Evolutionary conservation across 2,329 filamentous ascomycete genomes (phyloP).

Genomic region (Fusarium sp.): DNA sequence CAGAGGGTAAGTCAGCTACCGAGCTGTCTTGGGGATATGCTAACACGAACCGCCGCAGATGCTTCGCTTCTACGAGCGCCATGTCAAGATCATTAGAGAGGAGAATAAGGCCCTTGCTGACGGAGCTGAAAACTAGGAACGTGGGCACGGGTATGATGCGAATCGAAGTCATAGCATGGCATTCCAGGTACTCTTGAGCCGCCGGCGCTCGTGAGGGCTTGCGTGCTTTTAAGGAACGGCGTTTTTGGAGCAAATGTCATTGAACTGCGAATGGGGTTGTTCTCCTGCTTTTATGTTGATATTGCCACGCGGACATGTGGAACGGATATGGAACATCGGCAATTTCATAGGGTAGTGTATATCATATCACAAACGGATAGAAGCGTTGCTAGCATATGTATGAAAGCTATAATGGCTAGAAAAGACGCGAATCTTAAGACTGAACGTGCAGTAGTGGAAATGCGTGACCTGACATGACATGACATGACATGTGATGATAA

Average conservation of each 20-base stretch:
- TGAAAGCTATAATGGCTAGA: not conserved
- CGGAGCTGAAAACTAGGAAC: constrained; percentile 21
- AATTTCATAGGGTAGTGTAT: not conserved
- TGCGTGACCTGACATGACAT: not conserved
- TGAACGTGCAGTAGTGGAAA: not conserved
- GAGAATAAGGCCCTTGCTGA: constrained; percentile 47
- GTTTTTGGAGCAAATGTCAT: not conserved
- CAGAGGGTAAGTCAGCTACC: constrained; percentile 71
- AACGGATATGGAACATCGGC: constrained; percentile 4
- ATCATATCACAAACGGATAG: not conserved
- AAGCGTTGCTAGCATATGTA: constrained; percentile 12
- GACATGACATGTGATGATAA: not conserved
- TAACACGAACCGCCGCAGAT: constrained; percentile 58
- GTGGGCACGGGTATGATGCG: too few species aligned
- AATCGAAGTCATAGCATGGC: not conserved
- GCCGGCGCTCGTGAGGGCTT: constrained; percentile 3
- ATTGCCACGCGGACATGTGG: constrained; percentile 1
- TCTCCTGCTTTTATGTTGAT: constrained; percentile 8
- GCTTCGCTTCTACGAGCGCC: constrained; percentile 70
- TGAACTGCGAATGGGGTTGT: too few species aligned
- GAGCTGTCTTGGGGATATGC: not conserved
- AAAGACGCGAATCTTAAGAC: too few species aligned
- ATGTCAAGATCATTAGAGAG: constrained; percentile 65
- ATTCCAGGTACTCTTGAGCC: not conserved
- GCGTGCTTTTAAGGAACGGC: constrained; percentile 21